Base-by-base conservation (phyloP, 768 basidiomycete species). In the Lactifluus subvellereus region DNA sequence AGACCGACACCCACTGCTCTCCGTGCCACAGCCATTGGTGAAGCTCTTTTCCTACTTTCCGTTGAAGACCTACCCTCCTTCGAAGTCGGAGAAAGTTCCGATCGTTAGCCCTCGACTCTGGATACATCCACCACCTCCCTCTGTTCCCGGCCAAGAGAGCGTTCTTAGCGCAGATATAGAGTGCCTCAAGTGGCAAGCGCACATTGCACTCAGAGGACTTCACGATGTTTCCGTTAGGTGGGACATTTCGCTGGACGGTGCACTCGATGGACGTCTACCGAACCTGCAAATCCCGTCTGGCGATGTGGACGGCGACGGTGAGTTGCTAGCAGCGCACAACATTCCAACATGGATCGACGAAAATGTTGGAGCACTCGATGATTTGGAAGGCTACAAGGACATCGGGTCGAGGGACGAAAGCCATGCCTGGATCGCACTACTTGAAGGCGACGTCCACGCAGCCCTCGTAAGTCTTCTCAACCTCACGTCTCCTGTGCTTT, bases 151-250 rank as follows among this genome's bases (percentile, higher is more conserved):
- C 38, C 62, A 42, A 67, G 71, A 55, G 48, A 67, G 69, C 54
- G 68, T 75, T 3, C 80, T 93, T 64, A 90, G 88, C 73, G 72
- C 79, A 57, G 91, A 93, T 74, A 85, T 92, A 68, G 89, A 92
- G 68, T 93, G 91, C 72, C 82, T 94, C 71, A 92, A 91, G 74
- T 93, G 91, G 91, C 91, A 94, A 73, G 89, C 91, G 0, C 91
- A 88, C 68, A 77, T 89, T 53, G 86, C 86, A 30, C 82, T 87
- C 53, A 85, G 88, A 61, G 84, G 83, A 8, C 70, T 88, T 62
- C 70, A 68, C 20, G 65, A 72, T 68, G 73, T 89, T 59, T 74
- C 73, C 22, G 72, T 91, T 14, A 83, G 88, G 49, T 88, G 83
- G 75, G 87, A 92, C 72, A 77, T 94, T 33, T 71, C 81, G 16